Conservation (phyloP, 208 protist genomes). For the Acanthamoeba lenticulata region DNA sequence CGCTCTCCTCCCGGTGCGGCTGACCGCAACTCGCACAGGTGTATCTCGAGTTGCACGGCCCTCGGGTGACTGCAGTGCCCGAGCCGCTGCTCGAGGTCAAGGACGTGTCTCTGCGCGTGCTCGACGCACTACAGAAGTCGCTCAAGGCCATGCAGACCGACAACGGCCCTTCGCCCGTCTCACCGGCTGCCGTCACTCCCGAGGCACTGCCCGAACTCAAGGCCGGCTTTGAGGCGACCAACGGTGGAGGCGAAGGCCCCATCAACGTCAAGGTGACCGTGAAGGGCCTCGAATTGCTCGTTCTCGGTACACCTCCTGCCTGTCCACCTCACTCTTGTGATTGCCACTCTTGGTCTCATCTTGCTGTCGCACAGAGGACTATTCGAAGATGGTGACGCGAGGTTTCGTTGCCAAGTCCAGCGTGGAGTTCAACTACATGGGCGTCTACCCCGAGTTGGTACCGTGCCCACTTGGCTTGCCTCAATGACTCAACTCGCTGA, state of each 20-base stretch:
- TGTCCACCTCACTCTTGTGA: neutral
- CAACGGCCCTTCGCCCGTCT: too few species aligned
- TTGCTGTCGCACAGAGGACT: too few species aligned
- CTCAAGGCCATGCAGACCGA: slow-evolving; percentile 23
- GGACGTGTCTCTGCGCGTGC: neutral
- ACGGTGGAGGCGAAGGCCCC: slow-evolving; percentile 40
- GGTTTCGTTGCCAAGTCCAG: slow-evolving; percentile 42
- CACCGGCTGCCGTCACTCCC: neutral
- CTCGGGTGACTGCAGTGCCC: neutral
- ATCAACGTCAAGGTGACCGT: slow-evolving; percentile 39
- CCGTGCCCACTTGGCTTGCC: too few species aligned
- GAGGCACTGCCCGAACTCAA: neutral
- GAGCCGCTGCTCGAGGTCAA: slow-evolving; percentile 42
- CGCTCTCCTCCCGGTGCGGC: too few species aligned
- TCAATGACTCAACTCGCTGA: too few species aligned
- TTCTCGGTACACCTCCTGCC: neutral
- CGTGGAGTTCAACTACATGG: slow-evolving; percentile 45
- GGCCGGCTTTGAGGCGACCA: neutral
- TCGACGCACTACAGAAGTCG: slow-evolving; percentile 43
- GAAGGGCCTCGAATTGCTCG: neutral
- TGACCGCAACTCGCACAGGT: too few species aligned
- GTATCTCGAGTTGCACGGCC: neutral
- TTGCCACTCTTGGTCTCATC: neutral
- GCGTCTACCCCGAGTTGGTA: slow-evolving; percentile 24
- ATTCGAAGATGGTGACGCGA: neutral